Base-by-base conservation (phyloP, 106 monocot species). In the Ottelia alismoides region DNA sequence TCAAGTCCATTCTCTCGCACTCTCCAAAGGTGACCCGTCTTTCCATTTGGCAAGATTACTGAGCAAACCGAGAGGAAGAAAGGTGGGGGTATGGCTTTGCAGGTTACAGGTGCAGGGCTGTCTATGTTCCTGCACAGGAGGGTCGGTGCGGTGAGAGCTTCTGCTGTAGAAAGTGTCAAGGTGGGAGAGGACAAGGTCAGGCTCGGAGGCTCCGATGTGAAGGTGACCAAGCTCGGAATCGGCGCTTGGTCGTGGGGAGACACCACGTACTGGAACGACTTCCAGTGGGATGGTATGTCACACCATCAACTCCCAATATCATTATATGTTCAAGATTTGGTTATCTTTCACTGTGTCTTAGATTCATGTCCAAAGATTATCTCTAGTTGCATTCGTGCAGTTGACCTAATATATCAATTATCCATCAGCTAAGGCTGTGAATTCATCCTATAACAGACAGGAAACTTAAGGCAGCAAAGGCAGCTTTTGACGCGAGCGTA, bases 201-300 rank as follows among this genome's bases (percentile, higher is more conserved):
- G 69, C 66, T 96, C 31, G 94, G 94, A 45, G 76, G 78, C 20
- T 88, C 94, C 9, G 88, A 79, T 50, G 63, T 88, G 70, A 74
- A 58, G 68, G 88, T 96, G 29, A 81, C 88, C 23, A 84, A 61
- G 72, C 71, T 96, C 2, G 94, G 94, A 2, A 66, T 88, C 32
- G 94, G 94, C 3, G 88, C 94, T 32, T 96, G 94, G 94, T 61
- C 88, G 0, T 96, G 94, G 94, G 94, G 94, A 19, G 94, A 96
- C 57, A 88, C 88, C 28, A 57, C 74, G 19, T 96, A 96, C 59
- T 96, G 94, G 94, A 96, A 88, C 65, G 78, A 88, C 56, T 78
- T 43, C 56, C 62, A 67, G 66, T 96, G 94, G 94, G 76, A 88
- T 70, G 94, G 94, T 94, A 81, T 22, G 52, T 17, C n/a, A n/a